A percentile compares a stretch with the other conserved stretches of the same genome.
These are phyloP conservation scores for Gryganskiella cystojenkinii DNA, from an alignment of 192 early-diverging fungal genomes.

Conservation along the genomic window DNA sequence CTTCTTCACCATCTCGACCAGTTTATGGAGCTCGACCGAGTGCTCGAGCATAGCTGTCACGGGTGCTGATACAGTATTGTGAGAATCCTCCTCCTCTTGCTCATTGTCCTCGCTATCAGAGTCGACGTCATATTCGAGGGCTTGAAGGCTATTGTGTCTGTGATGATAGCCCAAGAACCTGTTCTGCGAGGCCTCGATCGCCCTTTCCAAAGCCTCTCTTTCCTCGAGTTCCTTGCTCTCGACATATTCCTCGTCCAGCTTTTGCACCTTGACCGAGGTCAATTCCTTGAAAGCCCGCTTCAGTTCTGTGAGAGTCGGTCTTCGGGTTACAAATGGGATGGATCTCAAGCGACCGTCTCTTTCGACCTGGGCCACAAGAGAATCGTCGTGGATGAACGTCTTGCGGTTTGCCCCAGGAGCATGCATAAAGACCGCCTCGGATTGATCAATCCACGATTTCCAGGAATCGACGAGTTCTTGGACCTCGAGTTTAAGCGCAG, in stretches of 20 bases:
- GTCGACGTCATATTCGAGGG: background rate
- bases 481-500: constrained; percentile 78
- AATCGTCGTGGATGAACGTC: constrained; percentile 9
- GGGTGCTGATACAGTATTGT: too few species aligned
- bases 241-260: background rate
- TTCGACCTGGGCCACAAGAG: background rate
- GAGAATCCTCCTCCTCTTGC: too few species aligned
- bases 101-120: too few species aligned
- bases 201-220: background rate
- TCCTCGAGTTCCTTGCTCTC: background rate
- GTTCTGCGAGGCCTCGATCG: background rate
- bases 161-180: background rate
- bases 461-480: constrained; percentile 77
- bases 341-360: constrained; percentile 16
- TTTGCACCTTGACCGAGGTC: constrained; percentile 58
- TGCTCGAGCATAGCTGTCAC: constrained; percentile 9
- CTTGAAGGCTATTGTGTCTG: too few species aligned
- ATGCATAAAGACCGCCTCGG: constrained; percentile 80
- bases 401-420: constrained; percentile 63
- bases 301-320: constrained; percentile 68
- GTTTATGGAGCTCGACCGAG: constrained; percentile 52
- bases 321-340: constrained; percentile 23
- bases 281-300: constrained; percentile 71
- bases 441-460: constrained; percentile 64
- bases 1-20: constrained; percentile 61